Percentiles rank a stretch among this genome's conserved stretches.
These are phyloP conservation scores for Nicotiana tomentosiformis DNA, from an alignment of 257 asterid species.

Conservation along the genomic window DNA sequence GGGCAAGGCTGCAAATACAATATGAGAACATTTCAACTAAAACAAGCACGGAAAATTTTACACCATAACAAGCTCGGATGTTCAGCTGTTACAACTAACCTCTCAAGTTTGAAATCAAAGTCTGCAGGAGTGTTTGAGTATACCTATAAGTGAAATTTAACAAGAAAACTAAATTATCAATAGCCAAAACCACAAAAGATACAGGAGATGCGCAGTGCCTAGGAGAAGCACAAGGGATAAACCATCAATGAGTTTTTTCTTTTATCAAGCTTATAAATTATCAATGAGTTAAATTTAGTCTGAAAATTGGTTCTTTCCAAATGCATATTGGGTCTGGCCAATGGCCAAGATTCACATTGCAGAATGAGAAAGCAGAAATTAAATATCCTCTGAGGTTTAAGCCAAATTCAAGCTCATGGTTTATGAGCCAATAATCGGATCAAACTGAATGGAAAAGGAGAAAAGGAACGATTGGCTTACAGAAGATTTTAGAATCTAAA, in stretches of 20 bases:
- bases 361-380: neutral
- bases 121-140: conserved; percentile 86
- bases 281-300: neutral
- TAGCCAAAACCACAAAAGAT: neutral
- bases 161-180: conserved; percentile 9
- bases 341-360: neutral
- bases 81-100: conserved; percentile 30
- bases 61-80: neutral
- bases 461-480: neutral
- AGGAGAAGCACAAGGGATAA: neutral
- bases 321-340: neutral
- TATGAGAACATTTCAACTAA: neutral
- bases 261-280: too few species aligned
- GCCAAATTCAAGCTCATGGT: neutral
- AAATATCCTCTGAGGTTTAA: neutral
- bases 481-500: neutral
- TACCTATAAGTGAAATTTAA: conserved; percentile 32
- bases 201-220: neutral
- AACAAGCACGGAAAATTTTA: neutral
- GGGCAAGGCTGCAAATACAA: conserved; percentile 66
- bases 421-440: neutral
- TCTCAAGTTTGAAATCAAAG: conserved; percentile 85
- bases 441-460: neutral
- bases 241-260: neutral
- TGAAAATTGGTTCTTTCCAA: neutral